Percentiles rank a stretch among this genome's conserved stretches.
These are phyloP conservation scores for Irpex rosettiformis DNA, from an alignment of 1,284 basidiomycete genomes.

Conservation along the genomic window DNA sequence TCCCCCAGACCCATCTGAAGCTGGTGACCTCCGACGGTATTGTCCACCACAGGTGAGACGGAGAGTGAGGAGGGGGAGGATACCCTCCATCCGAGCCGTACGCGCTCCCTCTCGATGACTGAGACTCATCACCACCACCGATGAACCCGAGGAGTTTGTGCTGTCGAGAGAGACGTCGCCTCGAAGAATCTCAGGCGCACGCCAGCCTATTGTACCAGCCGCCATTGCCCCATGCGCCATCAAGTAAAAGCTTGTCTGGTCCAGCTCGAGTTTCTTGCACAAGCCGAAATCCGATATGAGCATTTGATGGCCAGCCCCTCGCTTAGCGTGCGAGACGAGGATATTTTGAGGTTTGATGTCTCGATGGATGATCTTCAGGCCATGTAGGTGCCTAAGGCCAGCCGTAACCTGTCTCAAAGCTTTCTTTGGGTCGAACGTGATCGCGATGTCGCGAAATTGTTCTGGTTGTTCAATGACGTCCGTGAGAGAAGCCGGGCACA, in stretches of 20 bases:
- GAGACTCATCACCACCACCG: constrained; percentile 60
- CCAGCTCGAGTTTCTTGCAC: constrained; percentile 88
- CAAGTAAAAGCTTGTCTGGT: constrained; percentile 89
- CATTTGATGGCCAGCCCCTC: constrained; percentile 71
- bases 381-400: constrained; percentile 89
- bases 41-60: no score
- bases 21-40: no score
- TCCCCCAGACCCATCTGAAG: no score
- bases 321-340: constrained; percentile 73
- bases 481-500: constrained; percentile 92
- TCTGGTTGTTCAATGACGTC: constrained; percentile 88
- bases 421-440: constrained; percentile 81
- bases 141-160: constrained; percentile 21
- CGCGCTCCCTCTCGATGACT: constrained; percentile 61
- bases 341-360: constrained; percentile 99
- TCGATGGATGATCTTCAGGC: constrained; percentile 93
- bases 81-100: constrained; percentile 46
- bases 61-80: no score
- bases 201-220: constrained; percentile 92
- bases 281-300: constrained; percentile 95
- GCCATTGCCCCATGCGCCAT: constrained; percentile 79
- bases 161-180: constrained; percentile 91
- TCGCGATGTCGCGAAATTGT: constrained; percentile 64
- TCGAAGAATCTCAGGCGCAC: constrained; percentile 89
- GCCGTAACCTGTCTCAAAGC: constrained; percentile 86